Evolutionary conservation across 345 rosid genomes (phyloP), one percentile per base, ranked within the genome.

Genomic region (Moringa oleifera): DNA sequence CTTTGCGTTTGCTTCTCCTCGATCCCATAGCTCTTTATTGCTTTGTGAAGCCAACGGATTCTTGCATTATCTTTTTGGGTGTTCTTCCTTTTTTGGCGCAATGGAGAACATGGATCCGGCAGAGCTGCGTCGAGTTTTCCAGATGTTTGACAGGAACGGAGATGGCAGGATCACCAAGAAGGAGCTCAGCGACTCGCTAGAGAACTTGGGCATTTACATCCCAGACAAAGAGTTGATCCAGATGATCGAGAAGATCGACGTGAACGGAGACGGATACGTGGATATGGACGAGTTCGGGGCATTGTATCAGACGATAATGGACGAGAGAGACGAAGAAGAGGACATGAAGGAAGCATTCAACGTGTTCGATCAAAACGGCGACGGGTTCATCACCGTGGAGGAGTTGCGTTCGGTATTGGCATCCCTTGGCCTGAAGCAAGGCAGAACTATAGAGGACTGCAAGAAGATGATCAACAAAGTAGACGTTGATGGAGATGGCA

Each of bases 401-500:
- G 97, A 94, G 71, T 55, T 94, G 75, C 72, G 75, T 71, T 86
- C 96, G 0, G 99, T 94, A n/a, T 69, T 94, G 58, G 70, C 93
- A 0, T 86, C 95, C 33, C 65, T 94, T 67, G 96, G 97, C 51
- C 83, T 90, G 56, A 86, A 83, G 70, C 96, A 90, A 68, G 97
- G 97, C 54, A 77, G 89, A 63, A 78, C 91, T 1, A 24, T 84
- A 15, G 99, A 90, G 67, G 97, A 90, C 57, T 90, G 95, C 79
- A 82, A 75, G 81, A 74, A 19, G 57, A 94, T 94, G 96, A 94
- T 90, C 60, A 82, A 74, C 67, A 90, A 82, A 77, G 97, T 90
- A 22, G 97, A 90, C 23, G 95, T 75, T 20, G 99, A 94, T 69
- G 99, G 99, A 50, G 99, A 90, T 71, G 99, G 97, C 7, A 90